phyloP scores from a whole-genome alignment of 78 protist genomes.

The Anaeramoeba ignava region DNA sequence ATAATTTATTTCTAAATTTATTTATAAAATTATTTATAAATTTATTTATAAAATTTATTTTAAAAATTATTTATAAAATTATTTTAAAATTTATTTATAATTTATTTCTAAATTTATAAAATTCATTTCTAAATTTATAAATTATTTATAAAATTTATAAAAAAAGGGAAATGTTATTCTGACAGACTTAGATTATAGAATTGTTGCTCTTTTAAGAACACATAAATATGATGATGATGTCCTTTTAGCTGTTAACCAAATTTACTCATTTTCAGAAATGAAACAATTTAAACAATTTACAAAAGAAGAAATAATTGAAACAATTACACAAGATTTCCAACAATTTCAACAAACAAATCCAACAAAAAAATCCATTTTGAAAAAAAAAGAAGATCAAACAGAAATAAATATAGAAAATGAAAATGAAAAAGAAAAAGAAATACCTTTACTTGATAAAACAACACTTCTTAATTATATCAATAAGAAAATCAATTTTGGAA shows the following conservation, averaged over 20 bases:
- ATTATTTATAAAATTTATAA: neutral
- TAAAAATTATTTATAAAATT: neutral
- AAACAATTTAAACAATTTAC: neutral
- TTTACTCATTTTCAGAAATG: slow-evolving; percentile 23
- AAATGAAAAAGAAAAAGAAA: too few relatives aligned
- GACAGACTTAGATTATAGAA: slow-evolving; percentile 30
- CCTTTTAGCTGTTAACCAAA: slow-evolving; percentile 36
- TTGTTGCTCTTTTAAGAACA: slow-evolving; percentile 40
- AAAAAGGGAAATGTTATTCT: slow-evolving; percentile 49
- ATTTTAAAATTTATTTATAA: neutral
- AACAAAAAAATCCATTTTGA: neutral
- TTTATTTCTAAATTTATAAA: neutral
- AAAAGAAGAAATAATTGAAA: neutral
- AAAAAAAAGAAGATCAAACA: neutral
- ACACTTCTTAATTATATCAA: too few relatives aligned
- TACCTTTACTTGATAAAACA: too few relatives aligned
- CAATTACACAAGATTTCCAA: too few relatives aligned
- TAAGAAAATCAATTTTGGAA: too few relatives aligned
- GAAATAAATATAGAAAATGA: neutral
- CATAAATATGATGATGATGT: slow-evolving; percentile 23
- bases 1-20: neutral
- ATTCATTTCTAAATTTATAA: neutral
- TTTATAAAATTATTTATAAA: neutral
- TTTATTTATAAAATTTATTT: neutral
- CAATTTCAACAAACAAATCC: neutral